A percentile compares a stretch with the other conserved stretches of the same genome.
Evolutionary conservation across 305 asterid species (phyloP).

Genomic region (Coffea humblotiana): DNA sequence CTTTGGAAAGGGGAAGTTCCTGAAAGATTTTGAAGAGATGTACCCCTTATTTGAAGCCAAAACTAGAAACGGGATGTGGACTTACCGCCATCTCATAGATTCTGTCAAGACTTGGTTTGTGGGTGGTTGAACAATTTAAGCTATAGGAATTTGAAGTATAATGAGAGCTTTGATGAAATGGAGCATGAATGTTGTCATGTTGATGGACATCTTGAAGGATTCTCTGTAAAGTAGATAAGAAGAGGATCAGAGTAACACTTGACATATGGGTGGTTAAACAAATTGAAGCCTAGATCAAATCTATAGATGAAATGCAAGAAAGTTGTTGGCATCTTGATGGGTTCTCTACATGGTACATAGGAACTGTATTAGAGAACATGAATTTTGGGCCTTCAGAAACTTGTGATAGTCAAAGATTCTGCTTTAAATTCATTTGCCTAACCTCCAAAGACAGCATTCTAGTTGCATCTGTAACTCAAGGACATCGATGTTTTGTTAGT

Average conservation of each 20-base stretch:
- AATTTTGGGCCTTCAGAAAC: neutral
- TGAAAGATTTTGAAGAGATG: constrained; percentile 23
- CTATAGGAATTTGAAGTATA: neutral
- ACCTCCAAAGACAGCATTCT: neutral
- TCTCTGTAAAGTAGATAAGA: neutral
- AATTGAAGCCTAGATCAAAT: neutral
- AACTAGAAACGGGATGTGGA: constrained; percentile 12
- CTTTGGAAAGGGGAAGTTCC: constrained; percentile 36
- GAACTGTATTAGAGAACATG: neutral
- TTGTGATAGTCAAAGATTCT: neutral
- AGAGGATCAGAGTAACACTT: neutral
- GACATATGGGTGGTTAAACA: neutral
- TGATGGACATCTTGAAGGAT: neutral
- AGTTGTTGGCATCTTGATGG: neutral
- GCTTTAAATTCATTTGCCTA: neutral
- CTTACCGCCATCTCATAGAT: constrained; percentile 25
- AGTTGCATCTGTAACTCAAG: too few species aligned
- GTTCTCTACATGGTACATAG: neutral
- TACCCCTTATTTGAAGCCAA: constrained; percentile 15
- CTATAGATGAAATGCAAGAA: neutral
- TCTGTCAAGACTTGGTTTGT: constrained; percentile 14
- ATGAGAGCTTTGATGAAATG: neutral
- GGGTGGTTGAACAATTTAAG: neutral
- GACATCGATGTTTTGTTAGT: too few species aligned
- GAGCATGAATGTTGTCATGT: neutral